Conservation (phyloP, 73 alveolate genomes). For the Tetrahymena malaccensis region DNA sequence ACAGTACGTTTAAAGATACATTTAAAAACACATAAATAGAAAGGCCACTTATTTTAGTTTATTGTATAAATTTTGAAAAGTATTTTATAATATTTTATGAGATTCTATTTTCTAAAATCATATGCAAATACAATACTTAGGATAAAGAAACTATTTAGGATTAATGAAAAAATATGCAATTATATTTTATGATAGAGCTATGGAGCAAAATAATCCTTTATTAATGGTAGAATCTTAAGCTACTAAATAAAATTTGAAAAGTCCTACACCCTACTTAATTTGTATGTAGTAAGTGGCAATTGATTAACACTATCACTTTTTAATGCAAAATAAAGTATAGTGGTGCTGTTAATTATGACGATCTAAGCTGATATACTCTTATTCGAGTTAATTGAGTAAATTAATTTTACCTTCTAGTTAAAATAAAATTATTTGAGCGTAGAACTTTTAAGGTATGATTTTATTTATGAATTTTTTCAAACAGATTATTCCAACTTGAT, state of each 20-base stretch:
- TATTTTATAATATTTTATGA: too few relatives aligned
- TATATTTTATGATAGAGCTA: too few relatives aligned
- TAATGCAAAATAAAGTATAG: background rate
- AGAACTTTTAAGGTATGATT: too few relatives aligned
- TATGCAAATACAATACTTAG: background rate
- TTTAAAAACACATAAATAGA: background rate
- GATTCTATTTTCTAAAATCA: too few relatives aligned
- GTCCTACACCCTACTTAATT: background rate
- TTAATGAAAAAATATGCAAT: background rate
- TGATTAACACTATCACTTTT: too few relatives aligned
- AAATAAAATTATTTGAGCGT: background rate
- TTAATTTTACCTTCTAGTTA: too few relatives aligned
- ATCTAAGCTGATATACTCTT: background rate
- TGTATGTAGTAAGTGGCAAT: background rate
- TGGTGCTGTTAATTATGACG: too few relatives aligned
- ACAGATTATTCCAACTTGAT: background rate
- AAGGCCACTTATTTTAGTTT: background rate
- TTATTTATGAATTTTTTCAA: too few relatives aligned
- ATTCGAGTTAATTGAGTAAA: background rate
- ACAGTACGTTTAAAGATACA: background rate
- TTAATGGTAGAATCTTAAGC: background rate
- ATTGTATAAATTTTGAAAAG: background rate
- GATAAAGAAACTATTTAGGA: background rate
- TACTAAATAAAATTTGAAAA: background rate
- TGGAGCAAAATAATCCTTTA: background rate